Evolutionary conservation across 2,329 filamentous ascomycete genomes (phyloP), one percentile per base, ranked within the genome.

Genomic region (Helotiales sp.): DNA sequence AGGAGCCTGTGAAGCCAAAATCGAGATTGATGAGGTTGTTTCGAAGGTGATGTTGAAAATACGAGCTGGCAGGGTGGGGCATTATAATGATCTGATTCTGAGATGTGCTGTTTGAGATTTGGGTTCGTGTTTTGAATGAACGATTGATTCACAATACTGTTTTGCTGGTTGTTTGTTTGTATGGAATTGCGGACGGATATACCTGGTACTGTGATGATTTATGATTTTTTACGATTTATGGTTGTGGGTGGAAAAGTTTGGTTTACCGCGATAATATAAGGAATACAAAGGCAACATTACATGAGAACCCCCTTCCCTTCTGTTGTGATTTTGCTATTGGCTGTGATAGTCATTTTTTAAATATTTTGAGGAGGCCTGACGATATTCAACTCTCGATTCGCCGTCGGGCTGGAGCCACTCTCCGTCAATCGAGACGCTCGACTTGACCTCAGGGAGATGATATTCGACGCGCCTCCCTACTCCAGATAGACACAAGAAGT

Each of bases 1-100:
- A 67, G 10, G 70, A 71, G 57, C 70, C 72, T 10, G 68, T 63
- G 55, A 75, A 73, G 66, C 68, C 64, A 37, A 64, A 58, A 24
- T 66, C 63, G 13, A 71, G 71, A 43, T 65, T 75, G 6, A 69
- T 64, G 66, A 69, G 66, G 34, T 57, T 75, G n/a, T 75, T 75
- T 50, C 65, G 70, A 47, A 63, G 59, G 34, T 66, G 52, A 49
- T 32, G 20, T 17, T 40, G 32, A 57, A 4, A 7, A 32, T 1
- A 20, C 2, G 3, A 24, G 7, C 7, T 11, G 28, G 28, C 10
- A 3, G 20, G 10, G 17, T 13, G 13, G 30, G 8, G 32, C n/a
- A 24, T 40, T 34, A 10, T 24, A 32, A 37, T 24, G 5, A 6
- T 57, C 40, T 22, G 30, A 24, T 57, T 57, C 30, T 37, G 10